These are phyloP conservation scores for Wallemia ichthyophaga DNA, from an alignment of 1,284 basidiomycete species.

Conservation along the genomic window DNA sequence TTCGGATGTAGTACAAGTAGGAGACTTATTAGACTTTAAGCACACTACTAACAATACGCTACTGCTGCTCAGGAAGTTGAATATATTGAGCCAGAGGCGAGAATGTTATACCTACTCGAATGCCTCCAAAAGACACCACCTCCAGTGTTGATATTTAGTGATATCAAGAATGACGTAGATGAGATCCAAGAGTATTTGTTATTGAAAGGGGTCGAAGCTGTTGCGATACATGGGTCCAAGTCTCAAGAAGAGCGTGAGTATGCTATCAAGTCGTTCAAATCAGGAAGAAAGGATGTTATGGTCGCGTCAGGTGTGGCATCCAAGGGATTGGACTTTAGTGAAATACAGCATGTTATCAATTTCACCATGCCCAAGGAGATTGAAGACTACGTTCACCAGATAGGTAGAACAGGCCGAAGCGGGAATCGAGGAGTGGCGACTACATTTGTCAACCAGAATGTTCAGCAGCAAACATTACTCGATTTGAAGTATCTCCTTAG, in stretches of 20 bases:
- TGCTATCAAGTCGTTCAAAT: slow-evolving; percentile 89
- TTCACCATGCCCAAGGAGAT: slow-evolving; percentile 99
- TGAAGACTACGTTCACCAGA: slow-evolving; percentile 93
- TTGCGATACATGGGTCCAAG: slow-evolving; percentile 97
- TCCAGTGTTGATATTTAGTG: slow-evolving; percentile 89
- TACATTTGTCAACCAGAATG: slow-evolving; percentile 97
- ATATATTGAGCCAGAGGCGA: slow-evolving; percentile 95
- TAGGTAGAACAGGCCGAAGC: slow-evolving; percentile 84
- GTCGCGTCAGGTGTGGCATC: slow-evolving; percentile 91
- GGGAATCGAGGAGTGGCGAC: slow-evolving; percentile 99
- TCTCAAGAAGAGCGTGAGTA: slow-evolving; percentile 97
- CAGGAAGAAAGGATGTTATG: slow-evolving; percentile 93
- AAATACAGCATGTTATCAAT: slow-evolving; percentile 91
- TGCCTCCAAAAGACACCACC: slow-evolving; percentile 95
- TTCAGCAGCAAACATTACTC: slow-evolving; percentile 72
- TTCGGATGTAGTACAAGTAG: slow-evolving; percentile 59
- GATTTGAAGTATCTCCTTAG: slow-evolving; percentile 91
- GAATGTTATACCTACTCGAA: slow-evolving; percentile 95
- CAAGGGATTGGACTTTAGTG: slow-evolving; percentile 84
- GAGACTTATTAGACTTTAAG: neutral
- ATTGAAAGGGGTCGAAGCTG: slow-evolving; percentile 88
- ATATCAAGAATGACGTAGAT: slow-evolving; percentile 98
- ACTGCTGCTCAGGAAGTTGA: slow-evolving; percentile 47
- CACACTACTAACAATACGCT: neutral
- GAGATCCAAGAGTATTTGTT: slow-evolving; percentile 95